A percentile compares a stretch with the other conserved stretches of the same genome.
These are phyloP conservation scores for Linum trigynum DNA, from an alignment of 345 rosid species.

Conservation along the genomic window DNA sequence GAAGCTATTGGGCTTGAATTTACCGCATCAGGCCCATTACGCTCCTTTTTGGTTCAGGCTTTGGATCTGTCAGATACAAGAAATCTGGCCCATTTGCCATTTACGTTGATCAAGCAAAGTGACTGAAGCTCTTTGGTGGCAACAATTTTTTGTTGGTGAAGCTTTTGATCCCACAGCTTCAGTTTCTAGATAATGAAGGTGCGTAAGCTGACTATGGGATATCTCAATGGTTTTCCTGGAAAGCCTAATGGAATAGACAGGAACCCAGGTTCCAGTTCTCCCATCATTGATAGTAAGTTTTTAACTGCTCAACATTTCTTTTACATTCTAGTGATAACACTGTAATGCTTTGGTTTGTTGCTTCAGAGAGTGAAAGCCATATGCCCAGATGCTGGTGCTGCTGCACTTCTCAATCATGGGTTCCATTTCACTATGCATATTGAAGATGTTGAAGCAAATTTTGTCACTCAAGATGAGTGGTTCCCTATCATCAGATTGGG, in stretches of 20 bases:
- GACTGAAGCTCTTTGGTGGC: background rate
- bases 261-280: constrained; percentile 45
- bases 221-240: constrained; percentile 65
- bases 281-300: background rate
- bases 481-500: constrained; percentile 46
- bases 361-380: constrained; percentile 75
- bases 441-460: background rate
- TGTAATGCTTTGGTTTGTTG: background rate
- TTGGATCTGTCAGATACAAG: no score
- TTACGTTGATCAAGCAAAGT: no score
- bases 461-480: background rate
- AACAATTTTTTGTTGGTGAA: constrained; percentile 44
- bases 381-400: constrained; percentile 96
- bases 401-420: constrained; percentile 56
- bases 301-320: no score
- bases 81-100: no score
- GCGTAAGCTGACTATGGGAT: constrained; percentile 89
- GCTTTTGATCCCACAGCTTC: constrained; percentile 86
- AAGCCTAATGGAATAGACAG: constrained; percentile 62
- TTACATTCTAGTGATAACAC: no score
- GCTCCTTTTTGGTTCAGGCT: no score
- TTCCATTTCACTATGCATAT: no score
- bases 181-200: constrained; percentile 92
- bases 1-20: no score
- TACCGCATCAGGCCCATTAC: no score